Conservation (phyloP, 768 basidiomycete genomes). For the Chalciporus sphaerocephalus region DNA sequence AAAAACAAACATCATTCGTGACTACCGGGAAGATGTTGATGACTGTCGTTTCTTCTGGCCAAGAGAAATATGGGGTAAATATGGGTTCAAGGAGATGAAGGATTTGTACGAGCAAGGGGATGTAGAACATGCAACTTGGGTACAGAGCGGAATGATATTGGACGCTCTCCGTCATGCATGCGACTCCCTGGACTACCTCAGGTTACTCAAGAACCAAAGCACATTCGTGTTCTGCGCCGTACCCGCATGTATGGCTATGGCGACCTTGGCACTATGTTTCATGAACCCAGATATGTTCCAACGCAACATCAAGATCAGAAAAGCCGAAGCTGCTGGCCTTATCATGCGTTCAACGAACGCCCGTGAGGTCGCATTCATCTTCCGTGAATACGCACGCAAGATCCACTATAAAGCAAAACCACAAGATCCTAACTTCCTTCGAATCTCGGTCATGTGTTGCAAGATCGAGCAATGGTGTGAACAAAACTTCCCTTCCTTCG, state of each 20-base stretch:
- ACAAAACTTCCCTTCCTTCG: constrained; percentile 90
- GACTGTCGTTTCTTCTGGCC: constrained; percentile 92
- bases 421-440: constrained; percentile 83
- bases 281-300: constrained; percentile 88
- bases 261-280: constrained; percentile 87
- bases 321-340: constrained; percentile 79
- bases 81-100: constrained; percentile 67
- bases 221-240: constrained; percentile 97
- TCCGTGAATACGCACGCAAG: constrained; percentile 72
- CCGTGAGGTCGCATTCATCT: constrained; percentile 84
- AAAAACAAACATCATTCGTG: constrained; percentile 97
- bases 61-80: constrained; percentile 80
- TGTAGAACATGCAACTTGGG: constrained; percentile 68
- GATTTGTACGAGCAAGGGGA: constrained; percentile 60
- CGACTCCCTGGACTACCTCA: constrained; percentile 87
- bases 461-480: constrained; percentile 97
- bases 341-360: constrained; percentile 93
- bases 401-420: constrained; percentile 80
- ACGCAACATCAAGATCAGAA: constrained; percentile 90
- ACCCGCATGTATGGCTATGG: constrained; percentile 92
- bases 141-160: constrained; percentile 82
- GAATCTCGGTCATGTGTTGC: constrained; percentile 77
- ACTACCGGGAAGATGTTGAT: constrained; percentile 88
- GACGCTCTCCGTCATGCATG: constrained; percentile 81
- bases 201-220: constrained; percentile 80